Conservation (phyloP, 1,139 yeast species). For the Hemisphaericaspora xylofermentans region DNA sequence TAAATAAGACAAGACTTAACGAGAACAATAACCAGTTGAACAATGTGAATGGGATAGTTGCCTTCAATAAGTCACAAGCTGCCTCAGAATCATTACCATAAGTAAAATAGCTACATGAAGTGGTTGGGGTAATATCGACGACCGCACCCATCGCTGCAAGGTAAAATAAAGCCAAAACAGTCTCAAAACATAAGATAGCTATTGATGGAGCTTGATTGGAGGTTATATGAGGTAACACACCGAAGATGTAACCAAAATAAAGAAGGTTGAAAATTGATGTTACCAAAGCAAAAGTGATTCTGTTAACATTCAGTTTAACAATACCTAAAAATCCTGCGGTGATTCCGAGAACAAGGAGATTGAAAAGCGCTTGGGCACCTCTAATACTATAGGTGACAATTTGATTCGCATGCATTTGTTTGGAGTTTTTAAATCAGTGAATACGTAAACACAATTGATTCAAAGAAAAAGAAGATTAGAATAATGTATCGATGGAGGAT, state of each 20-base stretch:
- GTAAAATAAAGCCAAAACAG: constrained; percentile 24
- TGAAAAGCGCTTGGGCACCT: constrained; percentile 22
- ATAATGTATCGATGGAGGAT: no score
- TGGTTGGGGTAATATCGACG: constrained; percentile 26
- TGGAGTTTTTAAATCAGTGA: no score
- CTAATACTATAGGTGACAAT: constrained; percentile 10
- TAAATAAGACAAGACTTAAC: constrained; percentile 21
- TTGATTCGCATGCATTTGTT: constrained; percentile 4
- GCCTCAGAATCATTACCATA: background rate
- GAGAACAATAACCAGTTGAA: constrained; percentile 29
- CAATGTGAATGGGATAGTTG: constrained; percentile 30
- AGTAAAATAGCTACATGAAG: constrained; percentile 21
- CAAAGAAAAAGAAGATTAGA: no score
- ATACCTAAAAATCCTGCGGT: constrained; percentile 27
- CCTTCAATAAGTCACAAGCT: constrained; percentile 28
- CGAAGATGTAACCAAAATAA: constrained; percentile 22
- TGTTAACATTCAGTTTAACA: constrained; percentile 11
- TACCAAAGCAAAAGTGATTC: constrained; percentile 23
- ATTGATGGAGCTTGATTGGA: constrained; percentile 16
- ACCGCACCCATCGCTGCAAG: constrained; percentile 25
- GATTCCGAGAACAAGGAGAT: constrained; percentile 25
- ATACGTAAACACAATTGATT: no score
- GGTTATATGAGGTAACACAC: constrained; percentile 13
- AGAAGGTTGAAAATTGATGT: constrained; percentile 23
- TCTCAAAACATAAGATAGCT: constrained; percentile 21